phyloP scores from a whole-genome alignment of 2,329 filamentous ascomycete genomes.

The Hypoxylon sp. region DNA sequence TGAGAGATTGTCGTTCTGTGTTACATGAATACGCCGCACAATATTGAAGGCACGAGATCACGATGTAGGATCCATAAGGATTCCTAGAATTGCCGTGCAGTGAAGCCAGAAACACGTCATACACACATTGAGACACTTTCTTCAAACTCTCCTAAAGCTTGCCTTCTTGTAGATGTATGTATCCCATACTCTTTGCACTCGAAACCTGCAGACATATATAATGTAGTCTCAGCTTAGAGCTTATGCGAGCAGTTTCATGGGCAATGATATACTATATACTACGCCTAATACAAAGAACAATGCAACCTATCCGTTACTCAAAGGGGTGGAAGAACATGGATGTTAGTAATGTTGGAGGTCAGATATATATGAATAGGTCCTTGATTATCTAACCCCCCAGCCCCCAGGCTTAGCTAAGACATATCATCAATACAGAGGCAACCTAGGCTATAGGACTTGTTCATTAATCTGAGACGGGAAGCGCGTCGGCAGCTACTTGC shows the following conservation, averaged over 20 bases:
- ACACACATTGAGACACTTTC: not conserved
- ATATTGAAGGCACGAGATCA: constrained; percentile 1
- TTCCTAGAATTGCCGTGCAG: no score
- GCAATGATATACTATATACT: not conserved
- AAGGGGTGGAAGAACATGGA: not conserved
- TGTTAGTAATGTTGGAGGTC: constrained; percentile 13
- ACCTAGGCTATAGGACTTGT: not conserved
- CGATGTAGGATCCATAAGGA: not conserved
- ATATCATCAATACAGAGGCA: not conserved
- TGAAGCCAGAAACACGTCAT: not conserved
- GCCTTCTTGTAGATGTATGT: not conserved
- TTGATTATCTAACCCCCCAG: not conserved
- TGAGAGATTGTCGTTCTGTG: constrained; percentile 1
- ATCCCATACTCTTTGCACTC: not conserved
- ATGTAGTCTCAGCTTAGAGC: not conserved
- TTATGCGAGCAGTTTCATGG: not conserved
- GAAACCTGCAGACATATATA: not conserved
- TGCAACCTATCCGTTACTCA: not conserved
- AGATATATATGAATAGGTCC: constrained; percentile 13
- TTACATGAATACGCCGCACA: not conserved
- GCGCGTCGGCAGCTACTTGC: not conserved
- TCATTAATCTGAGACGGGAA: not conserved
- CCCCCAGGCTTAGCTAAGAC: constrained; percentile 1
- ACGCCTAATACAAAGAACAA: not conserved
- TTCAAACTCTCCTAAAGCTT: not conserved